Base-by-base conservation (phyloP, 164 flowering plant genomes). In the Berberis thunbergii region DNA sequence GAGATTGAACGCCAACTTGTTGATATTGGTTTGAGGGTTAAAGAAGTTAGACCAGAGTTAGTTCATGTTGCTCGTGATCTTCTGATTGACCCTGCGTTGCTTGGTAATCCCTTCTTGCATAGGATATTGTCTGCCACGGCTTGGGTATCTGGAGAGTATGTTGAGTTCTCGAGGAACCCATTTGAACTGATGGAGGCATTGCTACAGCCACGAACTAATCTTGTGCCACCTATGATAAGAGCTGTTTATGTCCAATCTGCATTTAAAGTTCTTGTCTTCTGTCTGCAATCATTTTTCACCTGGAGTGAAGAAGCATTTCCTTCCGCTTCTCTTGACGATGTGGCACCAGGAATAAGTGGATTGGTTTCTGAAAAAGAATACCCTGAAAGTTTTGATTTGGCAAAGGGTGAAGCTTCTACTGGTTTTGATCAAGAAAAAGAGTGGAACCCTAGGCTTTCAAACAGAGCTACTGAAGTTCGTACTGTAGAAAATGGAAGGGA, bases 61-160 rank as follows among this genome's bases (percentile, higher is more conserved):
- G 94, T 91, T 57, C 83, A 70, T 64, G 87, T 89, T 67, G 71
- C 76, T 59, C 92, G 97, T 49, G 88, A 81, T 68, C 74, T 91
- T 64, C 73, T 94, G 62, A 94, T 87, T 60, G 97, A 94, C 74
- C 99, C 99, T 64, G 96, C 99, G 54, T 79, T 94, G 59, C 95
- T 94, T 64, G 89, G 97, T 45, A 87, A 89, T 68, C 81, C 83
- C 38, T 83, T 74, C 69, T 65, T 91, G 67, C 83, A 91, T 60
- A 72, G 78, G 62, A 79, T 87, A 65, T 69, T 94, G 72, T 82
- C 85, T 57, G 97, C 97, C 41, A 89, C 91, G 68, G 96, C 97
- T 70, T 94, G 97, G 97, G 77, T 89, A 12, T 82, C 85, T 3
- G 99, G 96, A 59, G 96, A 91, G 76, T 87, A 86, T 75, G 81